Evolutionary conservation across 306 rosid species (phyloP), one percentile per base, ranked within the genome.

Genomic region (Geum urbanum): DNA sequence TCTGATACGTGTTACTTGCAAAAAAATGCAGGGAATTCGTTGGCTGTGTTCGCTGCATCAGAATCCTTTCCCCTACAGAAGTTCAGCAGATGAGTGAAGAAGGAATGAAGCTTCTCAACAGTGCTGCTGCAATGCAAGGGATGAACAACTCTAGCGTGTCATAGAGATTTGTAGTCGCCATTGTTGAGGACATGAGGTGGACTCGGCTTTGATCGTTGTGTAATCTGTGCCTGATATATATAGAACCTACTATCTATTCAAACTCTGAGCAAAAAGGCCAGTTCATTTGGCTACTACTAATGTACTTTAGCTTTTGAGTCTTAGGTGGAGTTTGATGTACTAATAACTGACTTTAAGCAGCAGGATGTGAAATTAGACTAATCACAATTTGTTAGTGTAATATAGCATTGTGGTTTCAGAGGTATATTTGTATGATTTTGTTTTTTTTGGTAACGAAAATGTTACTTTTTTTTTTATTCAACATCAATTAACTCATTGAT

Each of bases 81-180:
- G 96, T 92, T 74, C 80, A 88, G 78, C 88, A 90, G 86, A 90
- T 92, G 98, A 92, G 96, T 32, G 96, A 92, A 77, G 98, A 92
- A 68, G 98, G 98, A 55, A 92, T 90, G 98, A 85, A 92, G 81
- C 92, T 92, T 75, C 88, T 92, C 18, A 83, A 92, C 66, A 88
- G 91, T 72, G 96, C 89, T 79, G 91, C 87, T 76, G 91, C 96
- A 18, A 78, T 90, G 84, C 96, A 90, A 76, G 96, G 95, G 54
- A 83, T 87, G 55, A 84, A 74, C 52, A 78, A 32, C 37, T 32
- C 78, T 73, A 78, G 84, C 65, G 44, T 63, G 6, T 45, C 84
- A 39, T 78, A 74, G 53, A 56, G 35, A 48, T 12, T 37, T 52
- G 39, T 12, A 19, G n/a, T 35, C 39, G 9, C 14, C 62, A 39